A percentile compares a stretch with the other conserved stretches of the same genome.
Conservation (phyloP, 2,329 filamentous ascomycete species). For the Corniculantispora saksenae region DNA sequence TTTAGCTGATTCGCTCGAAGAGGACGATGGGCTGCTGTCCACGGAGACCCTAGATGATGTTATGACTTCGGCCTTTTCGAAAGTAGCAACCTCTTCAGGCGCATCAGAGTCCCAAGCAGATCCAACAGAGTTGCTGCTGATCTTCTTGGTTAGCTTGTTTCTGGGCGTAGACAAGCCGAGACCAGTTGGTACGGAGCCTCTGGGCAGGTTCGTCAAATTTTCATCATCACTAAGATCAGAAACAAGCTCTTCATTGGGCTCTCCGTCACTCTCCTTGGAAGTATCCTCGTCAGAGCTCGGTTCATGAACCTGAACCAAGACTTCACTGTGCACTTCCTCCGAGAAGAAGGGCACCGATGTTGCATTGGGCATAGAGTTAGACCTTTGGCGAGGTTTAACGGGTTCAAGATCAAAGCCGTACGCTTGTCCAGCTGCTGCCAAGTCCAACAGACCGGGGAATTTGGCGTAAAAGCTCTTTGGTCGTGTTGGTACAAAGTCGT, state of each 20-base stretch:
- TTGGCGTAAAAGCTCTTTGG: slow-evolving; percentile 47
- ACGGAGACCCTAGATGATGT: slow-evolving; percentile 59
- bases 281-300: not conserved
- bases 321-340: not conserved
- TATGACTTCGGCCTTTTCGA: slow-evolving; percentile 60
- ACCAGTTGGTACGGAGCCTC: not conserved
- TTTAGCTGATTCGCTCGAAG: slow-evolving; percentile 48
- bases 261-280: not conserved
- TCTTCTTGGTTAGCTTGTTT: not conserved
- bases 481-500: slow-evolving; percentile 35
- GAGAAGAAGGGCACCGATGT: slow-evolving; percentile 23
- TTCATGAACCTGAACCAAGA: not conserved
- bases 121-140: slow-evolving; percentile 1
- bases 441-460: not conserved
- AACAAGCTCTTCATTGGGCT: not conserved
- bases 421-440: slow-evolving; percentile 28
- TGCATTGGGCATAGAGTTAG: slow-evolving; percentile 50
- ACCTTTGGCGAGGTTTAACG: slow-evolving; percentile 43
- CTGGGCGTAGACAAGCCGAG: slow-evolving; percentile 8
- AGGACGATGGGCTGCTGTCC: slow-evolving; percentile 51
- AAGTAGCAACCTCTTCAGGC: slow-evolving; percentile 43
- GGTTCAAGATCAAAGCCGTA: slow-evolving; percentile 39
- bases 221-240: slow-evolving; percentile 7
- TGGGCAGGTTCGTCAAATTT: not conserved
- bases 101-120: slow-evolving; percentile 33